A percentile compares a stretch with the other conserved stretches of the same genome.
Evolutionary conservation across 164 flowering plant genomes (phyloP).

Genomic region (Piper longum): DNA sequence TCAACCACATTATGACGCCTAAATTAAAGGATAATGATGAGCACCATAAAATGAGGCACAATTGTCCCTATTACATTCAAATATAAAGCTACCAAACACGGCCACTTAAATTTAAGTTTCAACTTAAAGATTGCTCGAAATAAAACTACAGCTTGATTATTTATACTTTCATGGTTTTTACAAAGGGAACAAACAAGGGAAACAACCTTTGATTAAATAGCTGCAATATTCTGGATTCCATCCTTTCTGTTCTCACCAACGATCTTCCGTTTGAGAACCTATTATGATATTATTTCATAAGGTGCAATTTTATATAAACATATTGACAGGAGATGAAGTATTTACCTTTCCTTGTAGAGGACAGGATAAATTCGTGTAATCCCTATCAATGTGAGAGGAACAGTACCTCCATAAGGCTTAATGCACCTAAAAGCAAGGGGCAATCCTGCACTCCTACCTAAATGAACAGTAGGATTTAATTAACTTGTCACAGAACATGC

Average conservation of each 20-base stretch:
- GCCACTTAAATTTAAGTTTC: too few relatives aligned
- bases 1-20: slow-evolving; percentile 70
- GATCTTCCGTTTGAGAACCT: slow-evolving; percentile 54
- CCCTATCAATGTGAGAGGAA: slow-evolving; percentile 67
- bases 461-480: slow-evolving; percentile 1
- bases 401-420: slow-evolving; percentile 68
- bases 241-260: slow-evolving; percentile 71
- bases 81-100: too few relatives aligned
- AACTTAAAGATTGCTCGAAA: too few relatives aligned
- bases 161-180: background rate
- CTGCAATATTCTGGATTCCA: slow-evolving; percentile 47
- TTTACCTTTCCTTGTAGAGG: slow-evolving; percentile 76
- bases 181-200: background rate
- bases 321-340: slow-evolving; percentile 1
- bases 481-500: background rate
- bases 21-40: slow-evolving; percentile 8
- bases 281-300: slow-evolving; percentile 5
- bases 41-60: background rate
- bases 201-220: slow-evolving; percentile 56
- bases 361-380: slow-evolving; percentile 74
- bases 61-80: background rate
- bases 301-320: background rate
- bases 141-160: too few relatives aligned
- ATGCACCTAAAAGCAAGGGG: slow-evolving; percentile 87
- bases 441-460: slow-evolving; percentile 49